Conservation (phyloP, 495 filamentous ascomycete genomes). For the Lasiosphaeria ovina region DNA sequence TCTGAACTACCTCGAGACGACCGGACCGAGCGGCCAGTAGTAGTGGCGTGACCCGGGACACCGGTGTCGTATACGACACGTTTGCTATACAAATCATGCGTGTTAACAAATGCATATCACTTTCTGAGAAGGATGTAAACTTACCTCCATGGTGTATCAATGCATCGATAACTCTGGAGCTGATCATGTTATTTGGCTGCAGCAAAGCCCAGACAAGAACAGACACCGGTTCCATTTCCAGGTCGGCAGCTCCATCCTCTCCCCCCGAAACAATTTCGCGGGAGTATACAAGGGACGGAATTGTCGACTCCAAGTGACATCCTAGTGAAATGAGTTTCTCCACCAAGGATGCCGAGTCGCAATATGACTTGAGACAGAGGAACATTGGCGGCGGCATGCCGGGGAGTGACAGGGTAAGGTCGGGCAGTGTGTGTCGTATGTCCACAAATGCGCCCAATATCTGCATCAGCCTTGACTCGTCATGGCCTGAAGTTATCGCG, state of each 20-base stretch:
- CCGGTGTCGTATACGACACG: conserved; percentile 37
- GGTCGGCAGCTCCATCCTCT: conserved; percentile 21
- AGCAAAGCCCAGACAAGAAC: conserved; percentile 43
- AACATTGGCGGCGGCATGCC: conserved; percentile 27
- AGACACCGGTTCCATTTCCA: conserved; percentile 34
- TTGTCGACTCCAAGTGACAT: conserved; percentile 24
- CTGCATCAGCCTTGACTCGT: conserved; percentile 17
- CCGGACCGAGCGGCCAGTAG: conserved; percentile 37
- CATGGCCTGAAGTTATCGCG: conserved; percentile 28
- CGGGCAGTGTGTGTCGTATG: conserved; percentile 6
- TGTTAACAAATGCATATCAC: conserved; percentile 12
- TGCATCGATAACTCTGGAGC: conserved; percentile 32
- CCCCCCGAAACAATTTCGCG: conserved; percentile 5
- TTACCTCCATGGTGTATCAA: conserved; percentile 39
- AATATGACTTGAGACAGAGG: conserved; percentile 28
- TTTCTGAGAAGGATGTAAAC: conserved; percentile 3
- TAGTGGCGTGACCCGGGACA: conserved; percentile 38
- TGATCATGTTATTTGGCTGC: conserved; percentile 38
- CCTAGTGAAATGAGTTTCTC: conserved; percentile 22
- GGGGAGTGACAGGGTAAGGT: conserved; percentile 24
- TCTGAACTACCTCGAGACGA: conserved; percentile 34
- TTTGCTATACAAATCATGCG: conserved; percentile 25
- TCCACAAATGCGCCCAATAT: conserved; percentile 21
- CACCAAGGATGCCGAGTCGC: conserved; percentile 21
- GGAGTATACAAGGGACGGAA: conserved; percentile 20